These are phyloP conservation scores for Pseudogymnoascus sp. DNA, from an alignment of 2,329 filamentous ascomycete species.

Conservation along the genomic window DNA sequence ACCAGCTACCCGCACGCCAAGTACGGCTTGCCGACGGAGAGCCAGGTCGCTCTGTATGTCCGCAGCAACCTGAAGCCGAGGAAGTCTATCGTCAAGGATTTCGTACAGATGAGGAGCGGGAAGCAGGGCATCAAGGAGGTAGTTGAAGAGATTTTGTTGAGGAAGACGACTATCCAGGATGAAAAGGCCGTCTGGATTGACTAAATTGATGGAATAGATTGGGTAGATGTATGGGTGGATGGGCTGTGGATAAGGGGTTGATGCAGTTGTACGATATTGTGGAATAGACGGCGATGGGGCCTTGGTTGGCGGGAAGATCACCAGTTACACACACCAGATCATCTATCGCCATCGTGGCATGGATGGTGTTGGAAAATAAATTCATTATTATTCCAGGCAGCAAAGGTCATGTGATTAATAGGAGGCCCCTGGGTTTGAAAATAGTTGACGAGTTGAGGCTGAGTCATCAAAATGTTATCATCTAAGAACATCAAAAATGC, in stretches of 20 bases:
- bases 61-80: conserved; percentile 32
- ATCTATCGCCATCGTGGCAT: not conserved
- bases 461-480: not conserved
- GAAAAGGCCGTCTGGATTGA: conserved; percentile 27
- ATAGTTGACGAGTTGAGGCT: not conserved
- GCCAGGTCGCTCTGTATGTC: conserved; percentile 43
- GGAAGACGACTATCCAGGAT: conserved; percentile 47
- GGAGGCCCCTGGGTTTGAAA: not conserved
- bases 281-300: not conserved
- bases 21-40: conserved; percentile 63
- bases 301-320: not conserved
- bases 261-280: conserved; percentile 1
- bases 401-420: not conserved
- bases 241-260: not conserved
- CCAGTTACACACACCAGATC: not conserved
- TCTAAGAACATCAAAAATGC: not conserved
- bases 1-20: conserved; percentile 60
- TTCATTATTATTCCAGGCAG: not conserved
- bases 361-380: not conserved
- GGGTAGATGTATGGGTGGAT: not conserved
- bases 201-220: not conserved
- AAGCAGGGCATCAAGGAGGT: conserved; percentile 64
- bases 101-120: conserved; percentile 49
- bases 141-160: conserved; percentile 56
- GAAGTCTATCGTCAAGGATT: conserved; percentile 52